Base-by-base conservation (phyloP, 139 green algal species). In the Coelastrella sp. region DNA sequence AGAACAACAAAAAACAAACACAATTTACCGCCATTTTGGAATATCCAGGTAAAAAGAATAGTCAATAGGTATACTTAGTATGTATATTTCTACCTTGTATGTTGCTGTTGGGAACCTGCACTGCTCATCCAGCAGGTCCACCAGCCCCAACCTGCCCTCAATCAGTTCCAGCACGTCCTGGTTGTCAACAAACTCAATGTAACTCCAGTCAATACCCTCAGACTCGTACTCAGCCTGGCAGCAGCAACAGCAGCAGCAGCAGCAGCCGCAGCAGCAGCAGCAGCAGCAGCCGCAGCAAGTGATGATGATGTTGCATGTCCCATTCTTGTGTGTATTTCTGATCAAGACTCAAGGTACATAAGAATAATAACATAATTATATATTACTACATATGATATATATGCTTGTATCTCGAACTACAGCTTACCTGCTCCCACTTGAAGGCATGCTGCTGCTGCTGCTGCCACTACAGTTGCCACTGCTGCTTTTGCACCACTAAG, bases 141-240 rank as follows among this genome's bases (percentile, higher is more conserved):
- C 92, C n/a, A 99, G 94, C 20, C 98, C 98, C 74, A 96, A 74
- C 91, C 94, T 96, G 91, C 92, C 93, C 95, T 99, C 97, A 49
- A 99, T 98, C 74, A 99, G 93, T 87, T 99, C 98, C 76, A 99
- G 94, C 92, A 99, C 96, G 87, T 99, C 98, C 93, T 97, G 59
- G 94, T 99, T 99, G 95, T 99, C 98, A 65, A 99, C 97, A 94
- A 99, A 99, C 81, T 99, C 94, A 91, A 99, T 99, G 93, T 99
- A 99, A 73, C 93, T 96, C 98, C 98, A 99, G 93, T 99, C 96
- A 88, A 99, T 99, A 73, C 93, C 93, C 94, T 99, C 98, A 8
- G 91, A 93, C 95, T 99, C 96, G 89, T 99, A 99, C 94, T 99
- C 87, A 72, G 87, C 87, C 87, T 90, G 4, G 59, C 81, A 87